Evolutionary conservation across 176 grass and related monocot species (phyloP), one percentile per base, ranked within the genome.

Genomic region (Aegilops sharonensis): DNA sequence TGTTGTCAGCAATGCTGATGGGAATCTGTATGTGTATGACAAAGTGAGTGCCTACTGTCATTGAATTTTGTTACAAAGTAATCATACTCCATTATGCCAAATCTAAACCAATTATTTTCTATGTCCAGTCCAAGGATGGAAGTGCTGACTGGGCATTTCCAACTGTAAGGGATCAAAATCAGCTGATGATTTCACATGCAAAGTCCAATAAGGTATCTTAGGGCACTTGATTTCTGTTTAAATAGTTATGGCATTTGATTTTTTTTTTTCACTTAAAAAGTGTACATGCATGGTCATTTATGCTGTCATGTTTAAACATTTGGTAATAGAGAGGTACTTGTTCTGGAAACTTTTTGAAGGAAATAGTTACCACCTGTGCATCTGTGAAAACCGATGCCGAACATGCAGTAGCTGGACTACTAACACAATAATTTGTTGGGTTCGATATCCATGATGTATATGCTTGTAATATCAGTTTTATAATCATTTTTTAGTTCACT

Each of bases 21-120:
- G 94, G 56, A 99, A 96, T 87, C 76, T 99, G 61, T 99, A 93
- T 73, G 87, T 96, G 34, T 99, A 99, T 93, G 97, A 99, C 83
- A 99, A 96, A 89, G 97, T 96, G 80, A 85, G 92, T 35, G 82
- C 67, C 74, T 76, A 78, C 78, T 78, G 40, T 87, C 27, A 72
- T 78, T 32, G 12, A 85, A 50, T 63, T 36, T 75, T 67, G 20
- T 81, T 54, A 59, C 29, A n/a, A 61, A 43, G 36, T 88, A 40
- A 42, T 84, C 30, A 39, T 35, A 78, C 68, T 30, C 64, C 21
- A 34, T 86, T 72, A 82, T 13, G 65, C 78, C 42, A 56, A 52
- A 30, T 80, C 84, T 66, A 45, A 85, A 37, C 79, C 86, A 27
- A 85, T 85, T 37, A 77, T 31, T 69, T 72, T 82, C 47, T 80